These are phyloP conservation scores for Cercospora berteroae DNA, from an alignment of 2,329 filamentous ascomycete genomes.

Conservation along the genomic window DNA sequence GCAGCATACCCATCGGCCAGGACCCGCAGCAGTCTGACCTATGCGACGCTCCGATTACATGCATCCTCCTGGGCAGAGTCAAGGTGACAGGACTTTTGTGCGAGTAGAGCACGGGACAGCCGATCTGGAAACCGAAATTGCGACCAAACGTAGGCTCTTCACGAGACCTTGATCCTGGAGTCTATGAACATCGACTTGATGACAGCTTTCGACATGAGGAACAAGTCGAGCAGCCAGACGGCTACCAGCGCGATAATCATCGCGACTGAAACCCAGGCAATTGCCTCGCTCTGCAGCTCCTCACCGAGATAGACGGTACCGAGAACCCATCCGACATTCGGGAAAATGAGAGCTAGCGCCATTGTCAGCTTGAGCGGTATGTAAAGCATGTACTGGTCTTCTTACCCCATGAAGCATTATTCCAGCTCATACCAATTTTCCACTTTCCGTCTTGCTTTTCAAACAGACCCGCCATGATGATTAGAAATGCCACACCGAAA, in stretches of 20 bases:
- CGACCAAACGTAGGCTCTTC: not conserved
- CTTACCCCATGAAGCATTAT: conserved; percentile 24
- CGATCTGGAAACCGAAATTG: not conserved
- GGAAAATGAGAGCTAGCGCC: conserved; percentile 57
- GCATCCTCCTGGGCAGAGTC: not conserved
- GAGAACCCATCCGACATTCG: conserved; percentile 63
- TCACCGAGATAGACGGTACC: conserved; percentile 58
- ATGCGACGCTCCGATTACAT: not conserved
- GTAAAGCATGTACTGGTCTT: not conserved
- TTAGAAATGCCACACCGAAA: conserved; percentile 25
- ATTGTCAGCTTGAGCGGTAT: conserved; percentile 47
- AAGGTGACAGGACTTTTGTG: not conserved
- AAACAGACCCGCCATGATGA: conserved; percentile 17
- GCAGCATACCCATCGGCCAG: not conserved
- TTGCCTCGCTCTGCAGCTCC: conserved; percentile 50
- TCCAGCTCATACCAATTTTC: conserved; percentile 17
- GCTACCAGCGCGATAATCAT: conserved; percentile 57
- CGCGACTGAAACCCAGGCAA: conserved; percentile 55
- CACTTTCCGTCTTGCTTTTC: conserved; percentile 17
- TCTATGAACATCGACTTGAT: conserved; percentile 34
- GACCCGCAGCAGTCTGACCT: not conserved
- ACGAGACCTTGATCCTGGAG: conserved; percentile 22
- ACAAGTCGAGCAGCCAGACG: conserved; percentile 55
- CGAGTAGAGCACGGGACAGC: not conserved
- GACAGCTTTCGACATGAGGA: conserved; percentile 53